These are phyloP conservation scores for Harringtonia lauricola DNA, from an alignment of 2,329 filamentous ascomycete species.

Conservation along the genomic window DNA sequence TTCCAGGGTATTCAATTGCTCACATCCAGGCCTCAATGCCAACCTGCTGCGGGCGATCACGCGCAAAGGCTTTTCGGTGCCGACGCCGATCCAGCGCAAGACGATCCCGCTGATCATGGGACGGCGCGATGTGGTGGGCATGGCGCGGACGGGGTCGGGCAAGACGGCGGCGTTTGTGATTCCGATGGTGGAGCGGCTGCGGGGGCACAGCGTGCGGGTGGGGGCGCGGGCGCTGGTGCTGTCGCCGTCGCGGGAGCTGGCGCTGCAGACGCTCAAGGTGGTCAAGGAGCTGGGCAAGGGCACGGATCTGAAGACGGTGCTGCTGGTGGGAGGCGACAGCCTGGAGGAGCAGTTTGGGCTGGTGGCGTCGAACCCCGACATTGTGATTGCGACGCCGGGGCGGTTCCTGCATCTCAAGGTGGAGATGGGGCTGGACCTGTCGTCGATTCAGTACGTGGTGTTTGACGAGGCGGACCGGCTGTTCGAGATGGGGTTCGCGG, in stretches of 20 bases:
- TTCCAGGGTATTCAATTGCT: no score
- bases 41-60: constrained; percentile 83
- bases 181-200: constrained; percentile 92
- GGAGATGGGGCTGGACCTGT: constrained; percentile 88
- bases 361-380: constrained; percentile 92
- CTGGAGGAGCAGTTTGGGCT: constrained; percentile 88
- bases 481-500: constrained; percentile 97
- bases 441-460: constrained; percentile 84
- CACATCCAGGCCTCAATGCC: constrained; percentile 53
- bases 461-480: constrained; percentile 96
- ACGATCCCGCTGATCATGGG: constrained; percentile 87
- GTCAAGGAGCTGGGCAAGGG: constrained; percentile 88
- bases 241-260: constrained; percentile 87
- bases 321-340: constrained; percentile 90
- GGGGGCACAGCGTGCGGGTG: constrained; percentile 75
- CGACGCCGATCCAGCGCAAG: constrained; percentile 95
- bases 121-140: constrained; percentile 91
- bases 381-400: constrained; percentile 92
- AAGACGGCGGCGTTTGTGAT: constrained; percentile 98
- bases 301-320: constrained; percentile 80
- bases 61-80: constrained; percentile 88
- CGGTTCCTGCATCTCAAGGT: constrained; percentile 95
- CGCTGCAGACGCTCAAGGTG: constrained; percentile 89
- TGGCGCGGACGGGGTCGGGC: constrained; percentile 97
- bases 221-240: constrained; percentile 80